These are phyloP conservation scores for Cinnamomum micranthum DNA, from an alignment of 164 flowering plant genomes.

Conservation along the genomic window DNA sequence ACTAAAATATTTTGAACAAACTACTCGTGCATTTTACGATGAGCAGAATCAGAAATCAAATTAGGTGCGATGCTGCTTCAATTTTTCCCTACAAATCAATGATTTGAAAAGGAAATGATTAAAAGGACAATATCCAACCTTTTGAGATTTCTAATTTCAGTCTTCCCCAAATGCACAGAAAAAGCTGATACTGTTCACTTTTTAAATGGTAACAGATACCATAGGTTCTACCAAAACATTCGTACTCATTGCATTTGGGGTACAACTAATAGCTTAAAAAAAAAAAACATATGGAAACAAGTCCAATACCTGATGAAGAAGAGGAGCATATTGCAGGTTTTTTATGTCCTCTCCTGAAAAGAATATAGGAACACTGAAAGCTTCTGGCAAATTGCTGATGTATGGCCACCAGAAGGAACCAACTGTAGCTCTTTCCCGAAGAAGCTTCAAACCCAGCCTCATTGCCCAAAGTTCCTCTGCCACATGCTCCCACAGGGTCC, in stretches of 20 bases:
- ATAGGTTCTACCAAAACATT: neutral
- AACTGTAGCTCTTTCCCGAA: conserved; percentile 74
- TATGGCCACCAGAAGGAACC: conserved; percentile 99
- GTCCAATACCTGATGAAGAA: conserved; percentile 72
- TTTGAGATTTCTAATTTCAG: neutral
- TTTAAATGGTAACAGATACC: no score
- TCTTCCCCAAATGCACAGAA: neutral
- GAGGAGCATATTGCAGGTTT: conserved; percentile 91
- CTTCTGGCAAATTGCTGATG: conserved; percentile 94
- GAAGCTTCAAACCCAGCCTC: conserved; percentile 86
- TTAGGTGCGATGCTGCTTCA: neutral
- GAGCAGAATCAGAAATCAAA: neutral
- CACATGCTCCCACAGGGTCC: conserved; percentile 67
- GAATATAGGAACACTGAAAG: conserved; percentile 83
- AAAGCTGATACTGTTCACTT: no score
- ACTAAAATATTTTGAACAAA: neutral
- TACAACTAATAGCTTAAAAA: neutral
- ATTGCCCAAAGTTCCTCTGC: conserved; percentile 99
- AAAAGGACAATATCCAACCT: neutral
- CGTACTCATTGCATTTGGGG: neutral
- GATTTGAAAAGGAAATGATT: neutral
- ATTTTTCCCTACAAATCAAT: neutral
- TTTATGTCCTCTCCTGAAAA: conserved; percentile 88
- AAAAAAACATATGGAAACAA: neutral
- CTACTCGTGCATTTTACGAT: neutral